Evolutionary conservation across 257 asterid genomes (phyloP).

Genomic region (Solanum bukasovii): DNA sequence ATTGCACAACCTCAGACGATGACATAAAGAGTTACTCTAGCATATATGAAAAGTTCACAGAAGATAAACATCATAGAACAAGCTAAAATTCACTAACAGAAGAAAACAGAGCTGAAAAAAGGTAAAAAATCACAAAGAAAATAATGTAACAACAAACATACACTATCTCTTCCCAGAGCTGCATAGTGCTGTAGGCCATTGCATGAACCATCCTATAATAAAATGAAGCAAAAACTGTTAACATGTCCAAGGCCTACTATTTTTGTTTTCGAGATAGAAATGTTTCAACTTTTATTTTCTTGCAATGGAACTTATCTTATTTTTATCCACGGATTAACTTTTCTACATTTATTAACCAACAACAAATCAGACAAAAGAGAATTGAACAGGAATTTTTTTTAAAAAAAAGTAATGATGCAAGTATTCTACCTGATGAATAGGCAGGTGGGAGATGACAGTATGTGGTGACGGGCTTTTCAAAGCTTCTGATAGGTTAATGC

Average conservation of each 20-base stretch:
- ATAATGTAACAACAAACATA: conserved; percentile 20
- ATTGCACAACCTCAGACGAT: conserved; percentile 8
- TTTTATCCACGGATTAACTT: background rate
- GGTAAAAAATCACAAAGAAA: background rate
- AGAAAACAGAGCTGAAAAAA: background rate
- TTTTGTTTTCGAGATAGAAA: background rate
- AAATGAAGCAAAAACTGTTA: conserved; percentile 3
- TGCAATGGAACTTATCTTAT: background rate
- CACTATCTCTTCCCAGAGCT: conserved; percentile 85
- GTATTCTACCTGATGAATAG: conserved; percentile 73
- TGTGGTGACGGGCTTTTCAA: conserved; percentile 72
- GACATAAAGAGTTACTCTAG: background rate
- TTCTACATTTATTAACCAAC: background rate
- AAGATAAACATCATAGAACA: background rate
- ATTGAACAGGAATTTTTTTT: background rate
- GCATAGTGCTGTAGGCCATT: conserved; percentile 98
- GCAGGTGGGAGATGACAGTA: conserved; percentile 77
- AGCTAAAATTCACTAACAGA: background rate
- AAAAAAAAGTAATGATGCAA: background rate
- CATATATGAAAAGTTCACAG: background rate
- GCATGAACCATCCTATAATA: conserved; percentile 92
- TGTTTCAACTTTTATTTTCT: background rate
- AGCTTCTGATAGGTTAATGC: conserved; percentile 81
- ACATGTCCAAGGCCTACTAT: background rate
- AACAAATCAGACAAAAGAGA: background rate